Percentiles rank a stretch among this genome's conserved stretches.
Conservation (phyloP, 257 asterid genomes). For the Scutellaria barbata region DNA sequence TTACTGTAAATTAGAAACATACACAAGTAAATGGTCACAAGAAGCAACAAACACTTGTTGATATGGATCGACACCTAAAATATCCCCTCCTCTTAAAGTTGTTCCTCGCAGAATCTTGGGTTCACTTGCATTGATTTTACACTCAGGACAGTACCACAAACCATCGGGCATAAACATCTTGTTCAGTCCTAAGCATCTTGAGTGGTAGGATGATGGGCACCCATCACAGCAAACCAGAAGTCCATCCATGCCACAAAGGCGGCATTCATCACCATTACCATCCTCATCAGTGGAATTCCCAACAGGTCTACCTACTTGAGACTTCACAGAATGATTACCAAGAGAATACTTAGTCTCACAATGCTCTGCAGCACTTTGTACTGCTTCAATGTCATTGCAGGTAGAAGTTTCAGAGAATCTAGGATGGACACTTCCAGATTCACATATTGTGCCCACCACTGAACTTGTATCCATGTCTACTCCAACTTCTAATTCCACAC, state of each 20-base stretch:
- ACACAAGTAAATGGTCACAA: conserved; percentile 86
- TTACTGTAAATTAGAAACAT: conserved; percentile 45
- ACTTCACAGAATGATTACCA: conserved; percentile 37
- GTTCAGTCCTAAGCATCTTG: conserved; percentile 82
- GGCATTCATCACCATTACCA: conserved; percentile 85
- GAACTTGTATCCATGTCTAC: conserved; percentile 53
- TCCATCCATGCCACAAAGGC: conserved; percentile 94
- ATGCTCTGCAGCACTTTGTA: conserved; percentile 44
- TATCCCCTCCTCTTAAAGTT: conserved; percentile 60
- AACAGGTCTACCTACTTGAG: conserved; percentile 44
- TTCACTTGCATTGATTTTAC: conserved; percentile 57
- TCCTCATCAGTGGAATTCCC: conserved; percentile 55
- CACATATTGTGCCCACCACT: conserved; percentile 42
- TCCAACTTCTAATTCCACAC: conserved; percentile 75
- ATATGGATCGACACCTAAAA: conserved; percentile 68
- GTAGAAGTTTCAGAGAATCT: conserved; percentile 61
- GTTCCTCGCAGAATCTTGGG: conserved; percentile 57
- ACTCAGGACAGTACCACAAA: conserved; percentile 90
- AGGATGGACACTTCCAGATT: conserved; percentile 65
- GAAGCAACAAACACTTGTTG: conserved; percentile 68
- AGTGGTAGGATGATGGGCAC: conserved; percentile 80
- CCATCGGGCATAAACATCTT: conserved; percentile 68
- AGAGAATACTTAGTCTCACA: conserved; percentile 37
- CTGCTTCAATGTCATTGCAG: conserved; percentile 51
- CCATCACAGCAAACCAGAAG: conserved; percentile 85